Evolutionary conservation across 2,329 filamentous ascomycete species (phyloP).

Genomic region (Tolypocladium sp.): DNA sequence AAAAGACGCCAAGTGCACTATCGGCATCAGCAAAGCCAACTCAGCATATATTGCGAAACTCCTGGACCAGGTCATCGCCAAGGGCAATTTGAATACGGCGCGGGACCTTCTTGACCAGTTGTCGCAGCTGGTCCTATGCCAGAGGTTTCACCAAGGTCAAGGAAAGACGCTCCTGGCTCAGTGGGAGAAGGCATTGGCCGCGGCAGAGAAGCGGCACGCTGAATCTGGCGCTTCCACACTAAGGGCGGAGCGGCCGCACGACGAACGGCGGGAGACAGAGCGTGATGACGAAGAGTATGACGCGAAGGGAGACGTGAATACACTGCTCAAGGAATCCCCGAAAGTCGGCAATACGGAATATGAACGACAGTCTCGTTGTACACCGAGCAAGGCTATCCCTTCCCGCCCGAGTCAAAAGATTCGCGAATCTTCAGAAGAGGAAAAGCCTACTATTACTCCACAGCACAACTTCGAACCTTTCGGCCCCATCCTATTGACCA

Average conservation of each 20-base stretch:
- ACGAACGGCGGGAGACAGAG: neutral
- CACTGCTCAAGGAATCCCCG: neutral
- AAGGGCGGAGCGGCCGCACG: neutral
- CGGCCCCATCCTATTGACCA: rapidly evolving
- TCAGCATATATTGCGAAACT: neutral
- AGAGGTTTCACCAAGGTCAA: neutral
- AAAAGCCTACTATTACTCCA: neutral
- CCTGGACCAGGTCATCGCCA: neutral
- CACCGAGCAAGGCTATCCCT: neutral
- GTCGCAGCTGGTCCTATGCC: neutral
- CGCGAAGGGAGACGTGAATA: neutral
- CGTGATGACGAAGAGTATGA: neutral
- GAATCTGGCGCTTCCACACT: neutral
- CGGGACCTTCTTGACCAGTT: neutral
- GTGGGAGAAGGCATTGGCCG: neutral
- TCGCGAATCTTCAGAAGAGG: neutral
- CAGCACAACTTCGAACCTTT: neutral
- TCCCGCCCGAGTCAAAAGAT: neutral
- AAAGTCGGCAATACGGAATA: neutral
- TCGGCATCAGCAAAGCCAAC: neutral
- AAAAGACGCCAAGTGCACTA: neutral
- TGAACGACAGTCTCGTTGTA: neutral
- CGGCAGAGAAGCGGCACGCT: neutral
- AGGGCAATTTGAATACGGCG: neutral
- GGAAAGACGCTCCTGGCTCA: neutral